Conservation (phyloP, 176 grass and related monocot species). For the Phyllostachys edulis region DNA sequence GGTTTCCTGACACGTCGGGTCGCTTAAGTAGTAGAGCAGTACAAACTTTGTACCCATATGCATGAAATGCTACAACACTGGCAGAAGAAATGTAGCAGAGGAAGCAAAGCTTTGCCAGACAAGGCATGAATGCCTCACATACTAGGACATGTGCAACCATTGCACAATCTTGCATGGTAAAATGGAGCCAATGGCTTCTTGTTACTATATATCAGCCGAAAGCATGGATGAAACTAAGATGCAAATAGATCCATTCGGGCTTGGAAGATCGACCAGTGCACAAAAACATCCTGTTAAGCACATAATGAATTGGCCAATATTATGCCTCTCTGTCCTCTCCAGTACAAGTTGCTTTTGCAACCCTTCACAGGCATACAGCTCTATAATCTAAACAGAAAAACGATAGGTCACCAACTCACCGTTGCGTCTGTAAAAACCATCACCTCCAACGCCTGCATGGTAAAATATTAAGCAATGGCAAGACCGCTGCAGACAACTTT, state of each 20-base stretch:
- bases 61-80: not conserved
- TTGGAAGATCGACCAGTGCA: not conserved
- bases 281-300: slow-evolving; percentile 10
- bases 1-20: not conserved
- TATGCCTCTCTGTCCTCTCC: slow-evolving; percentile 5
- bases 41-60: not conserved
- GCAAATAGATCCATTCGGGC: not conserved
- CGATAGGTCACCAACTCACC: not conserved
- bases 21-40: not conserved
- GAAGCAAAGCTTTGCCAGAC: not conserved
- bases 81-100: not conserved
- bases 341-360: slow-evolving; percentile 32
- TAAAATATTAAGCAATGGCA: slow-evolving; percentile 17
- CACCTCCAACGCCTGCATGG: not conserved
- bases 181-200: not conserved
- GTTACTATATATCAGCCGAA: not conserved
- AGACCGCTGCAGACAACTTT: not conserved
- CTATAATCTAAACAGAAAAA: slow-evolving; percentile 30
- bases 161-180: not conserved
- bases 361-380: not conserved
- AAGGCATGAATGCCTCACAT: not conserved
- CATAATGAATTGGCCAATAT: slow-evolving; percentile 35
- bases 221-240: not conserved
- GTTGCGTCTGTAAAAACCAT: not conserved
- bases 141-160: not conserved